Base-by-base conservation (phyloP, 768 basidiomycete species). In the Leccinum ochraceum region DNA sequence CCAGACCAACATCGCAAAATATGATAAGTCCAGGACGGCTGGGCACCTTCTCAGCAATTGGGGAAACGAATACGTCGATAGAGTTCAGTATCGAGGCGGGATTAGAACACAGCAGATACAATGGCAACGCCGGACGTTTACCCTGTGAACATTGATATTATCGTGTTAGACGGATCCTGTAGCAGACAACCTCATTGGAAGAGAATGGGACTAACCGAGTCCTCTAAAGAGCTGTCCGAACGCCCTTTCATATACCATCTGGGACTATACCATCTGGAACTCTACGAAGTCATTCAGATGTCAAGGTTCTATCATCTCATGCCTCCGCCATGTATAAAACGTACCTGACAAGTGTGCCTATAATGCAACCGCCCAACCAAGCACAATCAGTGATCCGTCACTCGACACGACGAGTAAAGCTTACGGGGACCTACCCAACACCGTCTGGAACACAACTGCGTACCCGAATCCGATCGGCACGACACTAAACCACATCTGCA, bases 141-240 rank as follows among this genome's bases (percentile, higher is more conserved):
- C 3, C 67, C 67, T 69, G n/a, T 7, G 6, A 32, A 32, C 30
- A 32, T 32, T 32, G 16, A 2, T 9, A 4, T 28, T 11, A 4
- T 10, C 30, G 10, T 4, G 13, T 60, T 20, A 49, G 26, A 50
- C 10, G 3, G 6, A 8, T 16, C 22, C n/a, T n/a, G 26, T 24
- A 50, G 3, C 22, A 48, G 22, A 16, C 9, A 34, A 2, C 32
- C 10, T 28, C 54, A 7, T 34, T 39, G 9, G 22, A n/a, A 6
- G 20, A 34, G 32, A 56, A 46, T 17, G 51, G 14, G 3, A 54
- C 65, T 50, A 16, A 69, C 68, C 68, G 2, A 69, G 63, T 13
- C 63, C 61, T 28, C 68, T 60, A 42, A 69, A 69, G 7, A 69
- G 54, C 30, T 69, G 68, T 20, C 60, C 68, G 14, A 69, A 70